A percentile compares a stretch with the other conserved stretches of the same genome.
phyloP scores from a whole-genome alignment of 805 yeast species.

The Diddensiella transvaalensis region DNA sequence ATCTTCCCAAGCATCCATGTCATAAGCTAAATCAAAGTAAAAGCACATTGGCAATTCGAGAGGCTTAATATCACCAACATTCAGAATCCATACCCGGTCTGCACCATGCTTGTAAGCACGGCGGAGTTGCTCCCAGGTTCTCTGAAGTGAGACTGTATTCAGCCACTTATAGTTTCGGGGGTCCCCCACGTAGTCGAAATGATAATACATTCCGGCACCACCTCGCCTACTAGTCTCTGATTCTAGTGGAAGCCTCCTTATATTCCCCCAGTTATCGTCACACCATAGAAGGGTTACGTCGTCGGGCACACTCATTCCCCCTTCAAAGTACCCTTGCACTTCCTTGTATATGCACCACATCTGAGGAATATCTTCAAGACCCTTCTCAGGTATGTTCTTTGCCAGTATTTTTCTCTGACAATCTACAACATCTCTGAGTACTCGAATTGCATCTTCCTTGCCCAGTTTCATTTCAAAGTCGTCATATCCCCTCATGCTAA shows the following conservation, averaged over 20 bases:
- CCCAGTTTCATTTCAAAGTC: conserved; percentile 17
- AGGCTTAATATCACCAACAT: conserved; percentile 32
- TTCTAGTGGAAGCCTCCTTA: conserved; percentile 28
- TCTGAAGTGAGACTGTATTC: conserved; percentile 26
- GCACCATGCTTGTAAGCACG: conserved; percentile 27
- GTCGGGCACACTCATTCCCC: conserved; percentile 20
- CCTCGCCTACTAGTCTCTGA: conserved; percentile 27
- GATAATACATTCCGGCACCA: conserved; percentile 33
- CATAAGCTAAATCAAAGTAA: conserved; percentile 23
- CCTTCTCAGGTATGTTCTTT: conserved; percentile 2
- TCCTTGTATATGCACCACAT: conserved; percentile 24
- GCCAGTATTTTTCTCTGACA: conserved; percentile 13
- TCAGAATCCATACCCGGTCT: conserved; percentile 28
- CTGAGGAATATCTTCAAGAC: conserved; percentile 15
- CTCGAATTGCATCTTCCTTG: conserved; percentile 15
- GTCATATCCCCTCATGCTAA: conserved; percentile 18
- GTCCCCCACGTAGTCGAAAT: conserved; percentile 33
- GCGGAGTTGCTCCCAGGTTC: conserved; percentile 32
- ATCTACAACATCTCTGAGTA: conserved; percentile 11
- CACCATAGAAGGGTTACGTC: conserved; percentile 30
- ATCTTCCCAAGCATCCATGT: conserved; percentile 14
- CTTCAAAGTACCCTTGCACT: conserved; percentile 18
- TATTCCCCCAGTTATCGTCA: conserved; percentile 34
- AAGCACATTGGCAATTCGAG: conserved; percentile 29
- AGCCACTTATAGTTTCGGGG: conserved; percentile 34